Evolutionary conservation across 805 yeast genomes (phyloP).

Genomic region (Lachancea fermentati): DNA sequence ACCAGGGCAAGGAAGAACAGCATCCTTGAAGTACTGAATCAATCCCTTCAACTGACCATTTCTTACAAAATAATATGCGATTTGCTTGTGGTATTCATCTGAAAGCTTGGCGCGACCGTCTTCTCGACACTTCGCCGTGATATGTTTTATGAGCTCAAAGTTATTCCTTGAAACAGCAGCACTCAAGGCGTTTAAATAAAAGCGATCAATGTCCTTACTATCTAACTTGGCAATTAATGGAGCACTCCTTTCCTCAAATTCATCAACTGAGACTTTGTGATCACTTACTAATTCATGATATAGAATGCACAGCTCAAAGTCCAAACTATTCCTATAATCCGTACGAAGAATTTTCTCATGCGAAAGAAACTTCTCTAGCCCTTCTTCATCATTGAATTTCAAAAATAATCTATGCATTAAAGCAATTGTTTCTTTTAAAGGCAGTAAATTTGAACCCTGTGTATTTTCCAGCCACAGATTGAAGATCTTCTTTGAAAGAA

Average conservation of each 20-base stretch:
- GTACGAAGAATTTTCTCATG: conserved; percentile 13
- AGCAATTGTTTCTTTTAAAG: conserved; percentile 13
- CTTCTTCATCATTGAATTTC: conserved; percentile 9
- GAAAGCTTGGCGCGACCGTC: conserved; percentile 15
- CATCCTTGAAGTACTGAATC: conserved; percentile 16
- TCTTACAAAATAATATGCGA: conserved; percentile 21
- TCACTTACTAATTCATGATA: conserved; percentile 10
- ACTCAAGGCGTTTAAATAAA: conserved; percentile 16
- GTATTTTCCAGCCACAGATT: conserved; percentile 22
- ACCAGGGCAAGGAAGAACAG: conserved; percentile 2
- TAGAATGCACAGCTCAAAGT: conserved; percentile 16
- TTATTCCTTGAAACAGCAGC: conserved; percentile 15
- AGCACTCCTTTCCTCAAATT: conserved; percentile 6
- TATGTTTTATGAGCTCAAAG: conserved; percentile 10
- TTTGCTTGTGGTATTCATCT: conserved; percentile 12
- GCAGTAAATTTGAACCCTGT: conserved; percentile 5
- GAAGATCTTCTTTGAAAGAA: conserved; percentile 18
- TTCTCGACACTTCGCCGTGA: conserved; percentile 10
- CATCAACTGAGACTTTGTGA: conserved; percentile 1
- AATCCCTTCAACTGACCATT: conserved; percentile 16
- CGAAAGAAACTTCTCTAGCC: conserved; percentile 13
- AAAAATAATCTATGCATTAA: conserved; percentile 21
- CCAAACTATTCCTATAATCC: conserved; percentile 14
- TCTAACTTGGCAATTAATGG: background rate
- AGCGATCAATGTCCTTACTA: conserved; percentile 7